Evolutionary conservation across 2,329 filamentous ascomycete genomes (phyloP), one percentile per base, ranked within the genome.

Genomic region (Penicillium nordicum): DNA sequence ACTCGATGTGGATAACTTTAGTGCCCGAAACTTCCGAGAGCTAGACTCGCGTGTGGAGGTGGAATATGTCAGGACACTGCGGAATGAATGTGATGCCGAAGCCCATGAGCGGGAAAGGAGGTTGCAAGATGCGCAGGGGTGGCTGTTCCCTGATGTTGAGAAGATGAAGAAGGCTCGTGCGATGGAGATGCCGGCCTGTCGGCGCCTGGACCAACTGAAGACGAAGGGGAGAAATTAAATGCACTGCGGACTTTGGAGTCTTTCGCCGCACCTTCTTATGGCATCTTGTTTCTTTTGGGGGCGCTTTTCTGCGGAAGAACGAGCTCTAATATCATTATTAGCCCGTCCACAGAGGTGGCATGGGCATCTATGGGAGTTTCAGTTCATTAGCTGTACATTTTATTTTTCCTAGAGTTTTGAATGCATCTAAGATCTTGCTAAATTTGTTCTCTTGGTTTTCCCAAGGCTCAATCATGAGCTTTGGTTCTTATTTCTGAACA

Each of bases 131-230:
- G 92, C 92, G 0, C 85, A 89, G 65, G 92, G 92, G 4, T 96
- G 92, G 88, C 91, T 96, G 69, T 92, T 85, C 72, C 84, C 86
- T 53, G 91, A 97, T 67, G 80, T 85, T 50, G 87, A 87, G 60
- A 92, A 91, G 79, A 84, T 96, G 84, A 83, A 87, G 59, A 74
- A 84, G 57, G 92, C 92, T 30, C 77, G 81, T 57, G 76, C 76
- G 23, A 80, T 87, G 80, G 77, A 82, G 44, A 80, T 85, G 78
- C 80, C 79, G 70, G 82, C 77, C 63, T 89, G 86, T 72, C 76
- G 76, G 65, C 79, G 78, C 61, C 69, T 88, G 64, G 76, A 82
- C 52, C 74, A 78, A 45, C 69, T 85, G 72, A 79, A 79, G 51
- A 65, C 71, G 32, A 71, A 62, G 57, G 72, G 34, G 55, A 54